phyloP scores from a whole-genome alignment of 148 eudicot species.

The Chenopodium quinoa region DNA sequence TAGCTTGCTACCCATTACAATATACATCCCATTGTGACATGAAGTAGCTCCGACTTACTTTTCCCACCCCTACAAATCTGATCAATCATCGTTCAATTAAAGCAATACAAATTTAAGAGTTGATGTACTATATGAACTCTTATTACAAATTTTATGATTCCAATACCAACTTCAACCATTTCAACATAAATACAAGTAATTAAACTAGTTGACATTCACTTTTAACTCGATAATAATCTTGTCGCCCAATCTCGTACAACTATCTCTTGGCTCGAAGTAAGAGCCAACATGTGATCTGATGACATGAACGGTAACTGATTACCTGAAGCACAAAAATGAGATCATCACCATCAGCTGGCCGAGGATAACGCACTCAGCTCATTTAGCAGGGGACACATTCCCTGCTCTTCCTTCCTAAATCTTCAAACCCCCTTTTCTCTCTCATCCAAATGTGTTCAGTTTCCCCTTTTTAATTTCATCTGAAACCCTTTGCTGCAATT shows the following conservation, averaged over 20 bases:
- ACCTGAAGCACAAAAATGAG: not conserved
- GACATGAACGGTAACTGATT: conserved; percentile 3
- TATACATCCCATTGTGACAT: no score
- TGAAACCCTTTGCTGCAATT: not conserved
- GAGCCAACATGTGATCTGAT: not conserved
- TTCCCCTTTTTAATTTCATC: not conserved
- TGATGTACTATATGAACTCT: no score
- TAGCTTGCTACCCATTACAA: no score
- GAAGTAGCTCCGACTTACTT: no score
- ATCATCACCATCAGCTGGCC: not conserved
- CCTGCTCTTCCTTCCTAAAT: not conserved
- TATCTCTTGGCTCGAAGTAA: not conserved
- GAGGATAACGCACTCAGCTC: conserved; percentile 4
- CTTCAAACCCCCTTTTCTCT: no score
- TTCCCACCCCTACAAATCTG: no score
- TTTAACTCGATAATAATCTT: no score
- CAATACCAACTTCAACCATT: no score
- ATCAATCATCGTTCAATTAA: no score
- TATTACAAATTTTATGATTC: no score
- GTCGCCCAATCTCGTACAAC: not conserved
- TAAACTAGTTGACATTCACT: not conserved
- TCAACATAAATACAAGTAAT: no score
- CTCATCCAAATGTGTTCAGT: not conserved
- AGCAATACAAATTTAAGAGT: no score
- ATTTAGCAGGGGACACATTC: conserved; percentile 4